phyloP scores from a whole-genome alignment of 495 filamentous ascomycete species.

The Penicillium alfredii region DNA sequence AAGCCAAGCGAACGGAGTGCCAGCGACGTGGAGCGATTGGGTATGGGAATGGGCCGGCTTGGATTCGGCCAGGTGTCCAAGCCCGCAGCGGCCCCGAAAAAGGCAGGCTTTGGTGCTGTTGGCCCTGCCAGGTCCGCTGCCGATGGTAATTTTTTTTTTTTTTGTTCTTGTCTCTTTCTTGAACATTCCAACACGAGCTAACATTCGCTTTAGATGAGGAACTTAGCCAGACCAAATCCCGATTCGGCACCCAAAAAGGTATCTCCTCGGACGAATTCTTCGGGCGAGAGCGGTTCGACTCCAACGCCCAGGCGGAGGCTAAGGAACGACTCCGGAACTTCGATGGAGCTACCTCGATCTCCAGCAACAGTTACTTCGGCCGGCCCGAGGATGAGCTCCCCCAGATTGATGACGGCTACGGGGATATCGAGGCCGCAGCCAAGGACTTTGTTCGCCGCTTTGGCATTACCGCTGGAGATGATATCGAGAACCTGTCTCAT shows the following conservation, averaged over 20 bases:
- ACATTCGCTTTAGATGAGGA: constrained; percentile 31
- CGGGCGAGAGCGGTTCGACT: constrained; percentile 79
- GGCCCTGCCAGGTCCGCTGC: constrained; percentile 54
- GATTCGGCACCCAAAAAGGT: constrained; percentile 85
- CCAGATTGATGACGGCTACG: constrained; percentile 62
- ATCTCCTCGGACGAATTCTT: constrained; percentile 99
- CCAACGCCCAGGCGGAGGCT: constrained; percentile 73
- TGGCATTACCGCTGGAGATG: constrained; percentile 89
- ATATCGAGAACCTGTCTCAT: constrained; percentile 80
- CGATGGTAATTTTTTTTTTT: constrained; percentile 54
- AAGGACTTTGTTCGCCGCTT: constrained; percentile 94
- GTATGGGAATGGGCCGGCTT: constrained; percentile 81
- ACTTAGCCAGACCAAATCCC: constrained; percentile 27
- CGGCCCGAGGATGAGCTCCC: constrained; percentile 66
- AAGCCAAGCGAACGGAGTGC: constrained; percentile 51
- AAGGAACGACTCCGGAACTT: constrained; percentile 83
- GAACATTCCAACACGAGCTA: constrained; percentile 3
- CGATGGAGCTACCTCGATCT: constrained; percentile 87
- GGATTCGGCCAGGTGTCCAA: constrained; percentile 83
- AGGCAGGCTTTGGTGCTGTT: constrained; percentile 83
- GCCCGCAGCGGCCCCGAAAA: constrained; percentile 56
- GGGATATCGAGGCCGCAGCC: constrained; percentile 83
- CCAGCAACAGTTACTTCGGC: constrained; percentile 94
- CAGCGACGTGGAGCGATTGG: constrained; percentile 80
- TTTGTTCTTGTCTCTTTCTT: too few species aligned